Evolutionary conservation across 2,329 filamentous ascomycete genomes (phyloP).

Genomic region (Elsinoe necatrix): DNA sequence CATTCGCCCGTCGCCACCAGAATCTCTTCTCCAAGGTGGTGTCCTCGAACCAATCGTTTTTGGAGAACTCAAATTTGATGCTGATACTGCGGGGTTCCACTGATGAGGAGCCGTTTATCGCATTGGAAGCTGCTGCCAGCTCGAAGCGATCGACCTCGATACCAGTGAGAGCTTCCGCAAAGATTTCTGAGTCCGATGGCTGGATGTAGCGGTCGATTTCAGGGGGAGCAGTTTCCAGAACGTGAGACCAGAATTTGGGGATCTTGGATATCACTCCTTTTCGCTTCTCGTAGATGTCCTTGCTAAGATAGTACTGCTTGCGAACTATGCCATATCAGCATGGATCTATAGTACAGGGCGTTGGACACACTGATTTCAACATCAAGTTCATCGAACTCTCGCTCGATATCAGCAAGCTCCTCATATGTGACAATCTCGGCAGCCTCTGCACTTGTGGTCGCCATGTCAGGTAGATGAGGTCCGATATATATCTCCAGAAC

Average conservation of each 20-base stretch:
- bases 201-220: slow-evolving; percentile 86
- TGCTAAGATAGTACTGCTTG: slow-evolving; percentile 59
- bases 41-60: slow-evolving; percentile 78
- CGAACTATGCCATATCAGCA: slow-evolving; percentile 48
- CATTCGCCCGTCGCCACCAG: slow-evolving; percentile 64
- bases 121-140: slow-evolving; percentile 44
- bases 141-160: slow-evolving; percentile 75
- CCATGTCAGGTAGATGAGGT: neutral
- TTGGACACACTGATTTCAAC: slow-evolving; percentile 64
- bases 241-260: slow-evolving; percentile 87
- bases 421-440: slow-evolving; percentile 47
- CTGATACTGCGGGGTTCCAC: slow-evolving; percentile 75
- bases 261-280: slow-evolving; percentile 62
- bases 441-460: neutral
- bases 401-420: slow-evolving; percentile 70
- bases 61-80: slow-evolving; percentile 68
- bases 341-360: slow-evolving; percentile 15
- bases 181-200: slow-evolving; percentile 65
- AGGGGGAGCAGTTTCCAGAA: slow-evolving; percentile 75
- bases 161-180: slow-evolving; percentile 58
- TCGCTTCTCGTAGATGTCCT: slow-evolving; percentile 69
- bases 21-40: slow-evolving; percentile 81
- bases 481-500: neutral
- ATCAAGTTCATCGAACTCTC: slow-evolving; percentile 76
- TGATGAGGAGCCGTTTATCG: slow-evolving; percentile 36